These are phyloP conservation scores for Epichloe elymi DNA, from an alignment of 2,329 filamentous ascomycete genomes.

Conservation along the genomic window DNA sequence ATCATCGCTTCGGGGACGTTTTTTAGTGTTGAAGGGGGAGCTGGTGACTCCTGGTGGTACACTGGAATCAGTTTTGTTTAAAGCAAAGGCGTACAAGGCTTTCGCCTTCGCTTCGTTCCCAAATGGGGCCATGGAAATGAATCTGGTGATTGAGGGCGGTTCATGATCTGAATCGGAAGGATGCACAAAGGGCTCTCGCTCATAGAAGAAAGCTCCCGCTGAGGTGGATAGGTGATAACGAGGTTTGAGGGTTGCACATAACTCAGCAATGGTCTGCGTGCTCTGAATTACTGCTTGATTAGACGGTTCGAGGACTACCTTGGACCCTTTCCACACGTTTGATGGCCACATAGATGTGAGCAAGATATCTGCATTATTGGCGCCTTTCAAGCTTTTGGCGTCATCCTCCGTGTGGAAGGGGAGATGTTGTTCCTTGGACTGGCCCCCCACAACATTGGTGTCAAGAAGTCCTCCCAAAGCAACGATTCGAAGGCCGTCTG, in stretches of 20 bases:
- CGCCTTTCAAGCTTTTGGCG: slow-evolving; percentile 60
- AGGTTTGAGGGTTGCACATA: slow-evolving; percentile 71
- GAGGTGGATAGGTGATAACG: slow-evolving; percentile 78
- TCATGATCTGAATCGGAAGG: slow-evolving; percentile 32
- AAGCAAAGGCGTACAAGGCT: slow-evolving; percentile 63
- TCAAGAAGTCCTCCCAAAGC: slow-evolving; percentile 65
- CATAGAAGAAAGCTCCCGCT: slow-evolving; percentile 56
- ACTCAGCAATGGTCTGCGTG: slow-evolving; percentile 59
- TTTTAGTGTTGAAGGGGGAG: slow-evolving; percentile 57
- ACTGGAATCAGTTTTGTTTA: slow-evolving; percentile 51
- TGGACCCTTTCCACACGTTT: slow-evolving; percentile 56
- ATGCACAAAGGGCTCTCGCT: slow-evolving; percentile 87
- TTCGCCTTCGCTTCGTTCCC: slow-evolving; percentile 69
- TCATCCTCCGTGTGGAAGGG: slow-evolving; percentile 69
- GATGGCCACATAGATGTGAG: slow-evolving; percentile 80
- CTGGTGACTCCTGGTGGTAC: slow-evolving; percentile 60
- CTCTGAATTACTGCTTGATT: slow-evolving; percentile 36
- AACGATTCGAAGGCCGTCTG: slow-evolving; percentile 80
- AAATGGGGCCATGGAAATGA: slow-evolving; percentile 75
- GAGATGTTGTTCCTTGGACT: slow-evolving; percentile 60
- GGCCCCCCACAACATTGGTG: slow-evolving; percentile 42
- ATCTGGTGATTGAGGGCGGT: slow-evolving; percentile 58
- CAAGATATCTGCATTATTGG: slow-evolving; percentile 71
- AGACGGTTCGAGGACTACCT: slow-evolving; percentile 41
- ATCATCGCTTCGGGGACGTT: slow-evolving; percentile 38